Evolutionary conservation across 345 rosid species (phyloP).

Genomic region (Lepidium didymum): DNA sequence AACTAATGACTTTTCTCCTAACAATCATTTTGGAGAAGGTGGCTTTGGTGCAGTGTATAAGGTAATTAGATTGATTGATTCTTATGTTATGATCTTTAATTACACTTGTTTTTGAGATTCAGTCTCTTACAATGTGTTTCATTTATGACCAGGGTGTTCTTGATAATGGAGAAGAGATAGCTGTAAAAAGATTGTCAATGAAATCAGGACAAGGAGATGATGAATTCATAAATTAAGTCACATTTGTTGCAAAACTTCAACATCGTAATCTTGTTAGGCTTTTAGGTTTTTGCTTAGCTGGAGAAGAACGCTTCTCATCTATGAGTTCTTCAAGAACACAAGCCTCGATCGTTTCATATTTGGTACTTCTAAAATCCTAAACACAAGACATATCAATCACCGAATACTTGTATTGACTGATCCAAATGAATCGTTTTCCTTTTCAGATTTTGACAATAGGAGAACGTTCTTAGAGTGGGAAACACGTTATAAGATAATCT

Average conservation of each 20-base stretch:
- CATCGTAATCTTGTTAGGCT: conserved; percentile 40
- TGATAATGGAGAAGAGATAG: conserved; percentile 30
- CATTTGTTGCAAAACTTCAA: conserved; percentile 41
- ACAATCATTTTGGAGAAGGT: conserved; percentile 14
- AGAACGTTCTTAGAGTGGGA: conserved; percentile 12
- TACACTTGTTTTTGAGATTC: not conserved
- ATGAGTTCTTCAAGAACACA: conserved; percentile 37
- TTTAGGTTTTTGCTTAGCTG: conserved; percentile 32
- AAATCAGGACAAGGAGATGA: conserved; percentile 33
- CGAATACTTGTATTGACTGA: not conserved
- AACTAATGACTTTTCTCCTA: conserved; percentile 12
- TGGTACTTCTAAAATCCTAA: conserved; percentile 4
- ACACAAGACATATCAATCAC: not conserved
- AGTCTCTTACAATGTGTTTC: not conserved
- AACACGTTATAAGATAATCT: conserved; percentile 8
- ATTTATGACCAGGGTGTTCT: conserved; percentile 32
- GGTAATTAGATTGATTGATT: not conserved
- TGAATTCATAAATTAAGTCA: conserved; percentile 42
- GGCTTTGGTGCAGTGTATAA: conserved; percentile 19
- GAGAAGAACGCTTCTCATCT: conserved; percentile 36
- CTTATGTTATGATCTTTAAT: not conserved
- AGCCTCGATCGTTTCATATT: conserved; percentile 35
- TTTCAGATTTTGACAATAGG: not conserved
- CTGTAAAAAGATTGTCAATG: conserved; percentile 43
- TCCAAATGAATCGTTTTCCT: not conserved